Conservation (phyloP, 345 rosid species). For the Acer saccharum region DNA sequence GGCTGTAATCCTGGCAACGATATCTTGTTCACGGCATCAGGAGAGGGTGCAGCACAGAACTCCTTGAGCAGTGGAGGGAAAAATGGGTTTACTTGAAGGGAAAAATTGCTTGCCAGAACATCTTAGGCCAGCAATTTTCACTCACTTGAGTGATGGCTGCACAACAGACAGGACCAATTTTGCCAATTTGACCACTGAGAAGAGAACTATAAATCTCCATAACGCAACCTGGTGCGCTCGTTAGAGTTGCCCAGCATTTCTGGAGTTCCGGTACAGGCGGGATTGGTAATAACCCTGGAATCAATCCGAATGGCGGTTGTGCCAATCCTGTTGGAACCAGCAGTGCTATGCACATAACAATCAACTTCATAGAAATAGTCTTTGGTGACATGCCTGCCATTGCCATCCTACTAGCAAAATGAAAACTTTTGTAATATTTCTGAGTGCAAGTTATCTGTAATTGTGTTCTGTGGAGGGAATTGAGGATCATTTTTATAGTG, state of each 20-base stretch:
- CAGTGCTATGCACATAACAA: not conserved
- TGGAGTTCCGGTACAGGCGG: not conserved
- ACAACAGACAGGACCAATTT: constrained; percentile 14
- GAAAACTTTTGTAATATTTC: not conserved
- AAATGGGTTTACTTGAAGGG: not conserved
- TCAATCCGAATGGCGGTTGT: not conserved
- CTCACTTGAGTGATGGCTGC: not conserved
- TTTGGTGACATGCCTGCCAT: not conserved
- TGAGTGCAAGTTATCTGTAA: not conserved
- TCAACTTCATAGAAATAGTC: not conserved
- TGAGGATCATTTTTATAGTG: no score
- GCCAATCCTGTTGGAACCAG: not conserved
- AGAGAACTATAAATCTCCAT: not conserved
- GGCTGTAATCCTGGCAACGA: not conserved
- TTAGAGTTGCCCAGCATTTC: constrained; percentile 9
- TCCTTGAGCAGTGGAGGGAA: not conserved
- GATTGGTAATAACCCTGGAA: no score
- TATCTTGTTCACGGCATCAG: not conserved
- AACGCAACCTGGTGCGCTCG: constrained; percentile 1
- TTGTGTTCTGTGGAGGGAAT: not conserved
- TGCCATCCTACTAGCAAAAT: not conserved
- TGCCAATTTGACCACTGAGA: constrained; percentile 2
- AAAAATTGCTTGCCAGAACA: not conserved
- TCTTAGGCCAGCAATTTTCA: constrained; percentile 12
- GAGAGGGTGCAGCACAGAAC: not conserved